Base-by-base conservation (phyloP, 2,329 filamentous ascomycete genomes). In the Daldinia eschscholtzii region DNA sequence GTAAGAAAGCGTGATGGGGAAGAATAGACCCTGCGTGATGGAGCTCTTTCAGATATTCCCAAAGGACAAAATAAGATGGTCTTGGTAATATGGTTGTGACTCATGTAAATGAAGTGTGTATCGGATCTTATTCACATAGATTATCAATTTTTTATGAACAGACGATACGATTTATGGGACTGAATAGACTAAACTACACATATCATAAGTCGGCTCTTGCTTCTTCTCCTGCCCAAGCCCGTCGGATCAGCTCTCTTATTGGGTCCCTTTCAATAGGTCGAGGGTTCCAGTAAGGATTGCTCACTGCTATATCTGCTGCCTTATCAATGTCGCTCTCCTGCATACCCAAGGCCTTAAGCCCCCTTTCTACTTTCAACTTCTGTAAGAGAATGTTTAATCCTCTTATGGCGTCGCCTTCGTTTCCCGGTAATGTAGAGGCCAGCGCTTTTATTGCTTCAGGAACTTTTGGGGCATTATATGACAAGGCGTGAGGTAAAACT, bases 251-350 rank as follows among this genome's bases (percentile, higher is more conserved):
- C 75, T 90, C 87, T 41, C 84, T 80, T 53, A 90, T 83, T 0
- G 80, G 80, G 6, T 78, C 81, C 57, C 80, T 82, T 78, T 89
- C 84, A 61, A 90, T 80, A 6, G 79, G 76, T 44, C 88, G 79
- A 0, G 88, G 88, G 72, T 90, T 90, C 80, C 84, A 86, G 74
- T 90, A 90, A 10, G 86, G 83, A 70, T 88, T 89, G 35, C 80
- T 80, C 3, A 88, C 81, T 7, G 87, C 87, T 74, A 89, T 86
- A 65, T 89, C 86, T 2, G 85, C 86, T 1, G 86, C 88, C 76
- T 84, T 86, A 50, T 88, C 87, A n/a, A 90, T 81, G 74, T 88
- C 85, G 35, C 84, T 83, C 72, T 89, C 87, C 76, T 86, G 85
- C 83, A 90, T 86, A 0, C 88, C 88, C 72, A 84, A 85, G 4